These are phyloP conservation scores for Sinapis alba DNA, from an alignment of 441 rosid genomes.

Conservation along the genomic window DNA sequence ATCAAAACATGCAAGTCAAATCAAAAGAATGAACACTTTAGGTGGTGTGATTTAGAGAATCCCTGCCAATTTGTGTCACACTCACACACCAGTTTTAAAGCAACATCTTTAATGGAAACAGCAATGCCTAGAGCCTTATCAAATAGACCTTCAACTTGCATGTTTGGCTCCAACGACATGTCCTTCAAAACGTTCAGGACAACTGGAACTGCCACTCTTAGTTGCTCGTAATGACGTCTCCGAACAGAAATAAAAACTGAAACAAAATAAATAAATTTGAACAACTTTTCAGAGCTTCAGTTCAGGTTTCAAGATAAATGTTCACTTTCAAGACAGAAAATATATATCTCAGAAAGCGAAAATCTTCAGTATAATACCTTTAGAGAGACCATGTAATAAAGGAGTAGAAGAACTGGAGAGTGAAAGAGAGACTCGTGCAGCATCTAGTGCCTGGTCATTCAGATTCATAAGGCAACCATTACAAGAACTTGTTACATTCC, in stretches of 20 bases:
- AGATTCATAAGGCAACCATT: conserved; percentile 19
- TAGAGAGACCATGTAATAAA: conserved; percentile 70
- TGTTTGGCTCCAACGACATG: conserved; percentile 47
- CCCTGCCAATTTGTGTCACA: conserved; percentile 17
- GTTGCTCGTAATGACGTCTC: conserved; percentile 82
- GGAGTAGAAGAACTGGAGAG: conserved; percentile 56
- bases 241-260: conserved; percentile 63
- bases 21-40: conserved; percentile 10
- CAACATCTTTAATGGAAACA: conserved; percentile 54
- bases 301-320: background rate
- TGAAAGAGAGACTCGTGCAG: conserved; percentile 42
- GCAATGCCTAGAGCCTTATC: conserved; percentile 66
- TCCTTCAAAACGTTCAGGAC: conserved; percentile 61
- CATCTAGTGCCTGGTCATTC: conserved; percentile 73
- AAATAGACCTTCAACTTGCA: conserved; percentile 52
- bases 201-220: conserved; percentile 70
- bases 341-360: background rate
- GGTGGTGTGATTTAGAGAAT: conserved; percentile 13
- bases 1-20: conserved; percentile 13
- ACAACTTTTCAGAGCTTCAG: conserved; percentile 27
- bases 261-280: conserved; percentile 31
- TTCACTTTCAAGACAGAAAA: background rate
- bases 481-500: background rate
- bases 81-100: conserved; percentile 59
- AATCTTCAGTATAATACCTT: conserved; percentile 58